A percentile compares a stretch with the other conserved stretches of the same genome.
Evolutionary conservation across 148 eudicot genomes (phyloP).

Genomic region (Camellia sinensis): DNA sequence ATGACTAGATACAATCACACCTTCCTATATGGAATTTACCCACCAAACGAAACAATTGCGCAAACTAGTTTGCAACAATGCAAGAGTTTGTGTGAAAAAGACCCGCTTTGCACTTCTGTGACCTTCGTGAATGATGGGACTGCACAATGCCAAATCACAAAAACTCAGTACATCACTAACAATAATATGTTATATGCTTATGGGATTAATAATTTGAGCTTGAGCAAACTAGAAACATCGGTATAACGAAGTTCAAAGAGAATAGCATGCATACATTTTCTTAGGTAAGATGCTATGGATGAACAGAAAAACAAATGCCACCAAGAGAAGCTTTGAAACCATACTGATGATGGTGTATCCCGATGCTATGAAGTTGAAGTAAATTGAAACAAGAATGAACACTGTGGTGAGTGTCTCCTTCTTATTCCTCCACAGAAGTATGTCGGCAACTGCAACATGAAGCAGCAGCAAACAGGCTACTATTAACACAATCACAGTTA

Average conservation of each 20-base stretch:
- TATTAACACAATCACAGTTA: background rate
- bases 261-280: conserved; percentile 46
- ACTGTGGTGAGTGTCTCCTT: conserved; percentile 40
- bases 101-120: conserved; percentile 51
- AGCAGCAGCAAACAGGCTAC: conserved; percentile 1
- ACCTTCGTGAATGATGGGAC: conserved; percentile 50
- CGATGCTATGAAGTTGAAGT: conserved; percentile 60
- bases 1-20: conserved; percentile 45
- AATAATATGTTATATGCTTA: background rate
- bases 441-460: conserved; percentile 71
- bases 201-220: background rate
- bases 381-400: conserved; percentile 54
- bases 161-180: conserved; percentile 40
- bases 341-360: conserved; percentile 60
- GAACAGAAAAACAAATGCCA: conserved; percentile 53
- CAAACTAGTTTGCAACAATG: conserved; percentile 42
- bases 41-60: conserved; percentile 40
- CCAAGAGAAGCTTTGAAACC: conserved; percentile 51
- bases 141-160: conserved; percentile 43
- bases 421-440: conserved; percentile 71
- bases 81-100: conserved; percentile 38
- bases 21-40: conserved; percentile 51
- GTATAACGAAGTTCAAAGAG: background rate
- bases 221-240: background rate
- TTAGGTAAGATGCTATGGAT: conserved; percentile 62